These are phyloP conservation scores for Debaryomyces prosopidis DNA, from an alignment of 805 yeast species.

Conservation along the genomic window DNA sequence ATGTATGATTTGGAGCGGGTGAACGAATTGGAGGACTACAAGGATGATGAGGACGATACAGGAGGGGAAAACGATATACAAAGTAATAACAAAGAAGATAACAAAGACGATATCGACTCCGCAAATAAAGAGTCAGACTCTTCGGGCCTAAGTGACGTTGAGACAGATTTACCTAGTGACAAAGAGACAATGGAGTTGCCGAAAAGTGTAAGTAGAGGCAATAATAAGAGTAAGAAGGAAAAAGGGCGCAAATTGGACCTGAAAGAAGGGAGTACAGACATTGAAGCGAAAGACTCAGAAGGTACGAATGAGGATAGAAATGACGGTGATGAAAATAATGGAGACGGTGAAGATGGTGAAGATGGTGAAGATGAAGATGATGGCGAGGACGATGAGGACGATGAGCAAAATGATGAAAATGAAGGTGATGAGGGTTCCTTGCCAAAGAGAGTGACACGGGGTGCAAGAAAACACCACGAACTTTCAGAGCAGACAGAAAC, in stretches of 20 bases:
- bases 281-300: background rate
- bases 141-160: constrained; percentile 13
- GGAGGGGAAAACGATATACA: constrained; percentile 14
- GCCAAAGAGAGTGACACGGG: constrained; percentile 8
- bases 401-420: constrained; percentile 8
- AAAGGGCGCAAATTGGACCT: background rate
- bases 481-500: constrained; percentile 6
- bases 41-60: constrained; percentile 14
- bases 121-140: constrained; percentile 8
- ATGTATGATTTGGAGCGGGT: constrained; percentile 59
- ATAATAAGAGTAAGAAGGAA: constrained; percentile 6
- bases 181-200: background rate
- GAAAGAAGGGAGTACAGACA: constrained; percentile 1
- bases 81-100: constrained; percentile 6
- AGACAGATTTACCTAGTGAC: constrained; percentile 4
- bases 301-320: constrained; percentile 2
- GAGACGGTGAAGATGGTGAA: constrained; percentile 23
- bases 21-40: constrained; percentile 50
- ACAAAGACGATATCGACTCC: constrained; percentile 6
- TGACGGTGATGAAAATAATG: constrained; percentile 22
- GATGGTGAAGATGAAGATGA: background rate
- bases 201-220: background rate
- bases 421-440: constrained; percentile 4
- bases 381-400: constrained; percentile 6
- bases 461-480: constrained; percentile 5